Base-by-base conservation (phyloP, 805 yeast species). In the Candida railenensis region DNA sequence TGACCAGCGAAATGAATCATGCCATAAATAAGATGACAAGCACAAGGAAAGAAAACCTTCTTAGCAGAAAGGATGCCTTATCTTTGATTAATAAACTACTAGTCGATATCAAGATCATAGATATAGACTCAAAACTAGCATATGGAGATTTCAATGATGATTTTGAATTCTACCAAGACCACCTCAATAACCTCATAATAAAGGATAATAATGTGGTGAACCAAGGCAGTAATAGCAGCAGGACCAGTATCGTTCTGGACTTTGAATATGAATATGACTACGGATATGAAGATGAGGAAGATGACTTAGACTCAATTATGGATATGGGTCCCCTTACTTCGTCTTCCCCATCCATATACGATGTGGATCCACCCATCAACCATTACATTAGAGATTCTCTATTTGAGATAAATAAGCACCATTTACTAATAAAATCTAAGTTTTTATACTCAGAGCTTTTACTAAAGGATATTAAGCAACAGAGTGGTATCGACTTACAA, bases 31-130 rank as follows among this genome's bases (percentile, higher is more conserved):
- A 25, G 11, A 25, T 25, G 30, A 25, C 30, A 5, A 25, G 9
- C 30, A 25, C 3, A 14, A n/a, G n/a, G n/a, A n/a, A 20, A 37
- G 28, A 37, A 4, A 19, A 12, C 15, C 20, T 20, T 7, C 11
- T 40, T 5, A 9, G n/a, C 16, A n/a, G 28, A 19, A 16, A 40
- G n/a, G 22, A 28, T 8, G 22, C 37, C 22, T 11, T 28, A 5
- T 5, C 14, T 8, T 20, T 40, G 3, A n/a, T 40, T 14, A 19
- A 28, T 9, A 16, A 11, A 8, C 18, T 50, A 1, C 53, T 61
- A 25, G 48, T 50, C 20, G 62, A 53, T 30, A 42, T 61, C 46
- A 50, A 52, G 39, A 39, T 59, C 14, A 44, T 55, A 25, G 62
- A 58, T 43, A 45, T 44, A 25, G 39, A 42, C 25, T 44, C 47